Conservation (phyloP, 805 yeast genomes). For the Nakazawaea wickerhamii region DNA sequence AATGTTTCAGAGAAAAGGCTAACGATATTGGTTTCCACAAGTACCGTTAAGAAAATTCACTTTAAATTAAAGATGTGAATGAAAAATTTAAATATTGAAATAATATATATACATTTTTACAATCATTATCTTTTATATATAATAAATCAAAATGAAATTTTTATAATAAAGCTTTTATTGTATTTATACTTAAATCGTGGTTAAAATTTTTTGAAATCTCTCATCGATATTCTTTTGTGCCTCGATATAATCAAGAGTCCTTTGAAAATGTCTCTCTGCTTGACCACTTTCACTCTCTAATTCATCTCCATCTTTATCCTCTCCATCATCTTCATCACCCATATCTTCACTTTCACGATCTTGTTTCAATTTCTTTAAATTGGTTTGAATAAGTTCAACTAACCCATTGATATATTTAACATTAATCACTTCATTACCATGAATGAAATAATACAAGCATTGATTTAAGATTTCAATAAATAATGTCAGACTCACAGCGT, state of each 20-base stretch:
- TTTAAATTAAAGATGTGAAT: not conserved
- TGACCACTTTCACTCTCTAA: slow-evolving; percentile 24
- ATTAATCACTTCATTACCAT: slow-evolving; percentile 68
- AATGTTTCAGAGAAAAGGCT: slow-evolving; percentile 99
- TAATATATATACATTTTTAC: too few relatives aligned
- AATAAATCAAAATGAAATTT: too few relatives aligned
- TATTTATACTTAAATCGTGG: not conserved
- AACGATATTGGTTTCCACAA: slow-evolving; percentile 98
- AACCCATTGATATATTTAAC: slow-evolving; percentile 78
- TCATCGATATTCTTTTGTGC: slow-evolving; percentile 68
- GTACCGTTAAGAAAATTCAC: slow-evolving; percentile 66
- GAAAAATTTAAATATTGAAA: not conserved
- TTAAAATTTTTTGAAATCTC: slow-evolving; percentile 49
- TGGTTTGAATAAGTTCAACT: slow-evolving; percentile 73
- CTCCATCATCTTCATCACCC: slow-evolving; percentile 14
- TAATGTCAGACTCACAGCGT: slow-evolving; percentile 64
- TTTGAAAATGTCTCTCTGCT: slow-evolving; percentile 53
- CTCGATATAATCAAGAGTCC: slow-evolving; percentile 66
- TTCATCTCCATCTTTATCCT: slow-evolving; percentile 23
- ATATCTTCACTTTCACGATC: slow-evolving; percentile 18
- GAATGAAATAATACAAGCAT: slow-evolving; percentile 79
- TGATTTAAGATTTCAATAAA: slow-evolving; percentile 87
- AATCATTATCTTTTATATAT: not conserved
- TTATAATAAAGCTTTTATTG: too few relatives aligned
- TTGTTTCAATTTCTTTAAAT: slow-evolving; percentile 40